Percentiles rank a stretch among this genome's conserved stretches.
Evolutionary conservation across 208 protist species (phyloP).

Genomic region (Trypanosoma avium): DNA sequence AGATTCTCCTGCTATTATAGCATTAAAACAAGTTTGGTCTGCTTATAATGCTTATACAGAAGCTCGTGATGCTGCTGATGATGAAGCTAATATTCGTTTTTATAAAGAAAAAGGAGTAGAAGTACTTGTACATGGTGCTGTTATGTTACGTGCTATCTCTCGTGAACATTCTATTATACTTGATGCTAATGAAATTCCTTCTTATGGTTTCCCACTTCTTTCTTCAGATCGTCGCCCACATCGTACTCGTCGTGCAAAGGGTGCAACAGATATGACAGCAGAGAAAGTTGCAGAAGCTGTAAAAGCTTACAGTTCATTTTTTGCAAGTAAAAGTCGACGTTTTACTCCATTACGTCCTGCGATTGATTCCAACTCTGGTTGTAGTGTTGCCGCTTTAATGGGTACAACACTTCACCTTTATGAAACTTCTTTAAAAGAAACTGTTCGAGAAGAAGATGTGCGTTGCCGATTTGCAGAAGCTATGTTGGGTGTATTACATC

Average conservation of each 20-base stretch:
- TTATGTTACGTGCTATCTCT: conserved; percentile 72
- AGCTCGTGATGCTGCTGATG: conserved; percentile 50
- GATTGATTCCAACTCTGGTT: conserved; percentile 66
- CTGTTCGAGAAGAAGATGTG: conserved; percentile 71
- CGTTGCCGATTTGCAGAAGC: conserved; percentile 77
- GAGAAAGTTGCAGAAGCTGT: conserved; percentile 51
- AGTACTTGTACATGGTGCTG: conserved; percentile 70
- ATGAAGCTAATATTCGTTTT: conserved; percentile 41
- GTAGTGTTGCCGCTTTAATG: conserved; percentile 69
- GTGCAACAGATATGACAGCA: conserved; percentile 62
- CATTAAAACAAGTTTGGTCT: conserved; percentile 71
- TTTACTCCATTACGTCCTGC: conserved; percentile 65
- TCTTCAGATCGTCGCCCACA: conserved; percentile 76
- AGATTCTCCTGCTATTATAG: conserved; percentile 54
- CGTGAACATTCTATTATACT: conserved; percentile 53
- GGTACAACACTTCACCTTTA: conserved; percentile 80
- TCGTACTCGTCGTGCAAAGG: conserved; percentile 21
- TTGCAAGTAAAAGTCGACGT: conserved; percentile 45
- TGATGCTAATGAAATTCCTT: conserved; percentile 17
- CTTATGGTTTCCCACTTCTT: conserved; percentile 72
- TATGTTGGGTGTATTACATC: conserved; percentile 76
- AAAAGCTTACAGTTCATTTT: conserved; percentile 60
- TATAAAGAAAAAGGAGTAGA: conserved; percentile 78
- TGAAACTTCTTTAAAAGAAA: conserved; percentile 73
- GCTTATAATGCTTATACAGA: conserved; percentile 71